These are phyloP conservation scores for Laguncularia racemosa DNA, from an alignment of 345 rosid genomes.

Conservation along the genomic window DNA sequence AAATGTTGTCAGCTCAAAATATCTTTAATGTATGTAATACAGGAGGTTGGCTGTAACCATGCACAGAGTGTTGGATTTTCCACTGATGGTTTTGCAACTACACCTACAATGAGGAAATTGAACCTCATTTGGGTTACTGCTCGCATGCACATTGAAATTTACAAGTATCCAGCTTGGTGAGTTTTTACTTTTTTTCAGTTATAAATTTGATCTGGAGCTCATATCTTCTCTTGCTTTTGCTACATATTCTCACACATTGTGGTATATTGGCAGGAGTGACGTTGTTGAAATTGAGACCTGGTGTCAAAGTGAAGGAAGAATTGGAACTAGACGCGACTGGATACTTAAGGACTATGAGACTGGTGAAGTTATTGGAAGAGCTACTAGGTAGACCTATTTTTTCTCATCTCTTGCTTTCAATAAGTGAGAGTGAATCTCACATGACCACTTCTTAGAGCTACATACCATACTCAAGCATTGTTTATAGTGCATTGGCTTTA, in stretches of 20 bases:
- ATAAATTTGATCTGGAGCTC: neutral
- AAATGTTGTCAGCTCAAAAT: too few species aligned
- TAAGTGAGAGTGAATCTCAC: neutral
- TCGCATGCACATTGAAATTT: slow-evolving; percentile 93
- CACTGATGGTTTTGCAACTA: slow-evolving; percentile 88
- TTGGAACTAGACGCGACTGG: slow-evolving; percentile 97
- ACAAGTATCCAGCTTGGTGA: slow-evolving; percentile 91
- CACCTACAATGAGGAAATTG: slow-evolving; percentile 77
- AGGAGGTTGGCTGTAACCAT: slow-evolving; percentile 97
- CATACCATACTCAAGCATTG: too few species aligned
- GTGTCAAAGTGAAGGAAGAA: slow-evolving; percentile 92
- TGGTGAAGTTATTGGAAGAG: slow-evolving; percentile 82
- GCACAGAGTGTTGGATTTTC: slow-evolving; percentile 88
- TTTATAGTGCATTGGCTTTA: too few species aligned
- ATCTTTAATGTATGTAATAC: slow-evolving; percentile 7
- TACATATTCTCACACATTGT: neutral
- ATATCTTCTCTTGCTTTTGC: neutral
- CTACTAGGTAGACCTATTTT: slow-evolving; percentile 53
- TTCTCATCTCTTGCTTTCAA: neutral
- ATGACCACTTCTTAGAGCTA: neutral
- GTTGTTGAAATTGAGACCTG: slow-evolving; percentile 94
- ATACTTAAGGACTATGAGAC: slow-evolving; percentile 56
- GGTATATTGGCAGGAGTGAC: slow-evolving; percentile 60
- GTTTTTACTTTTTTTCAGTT: slow-evolving; percentile 5
- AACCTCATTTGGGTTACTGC: slow-evolving; percentile 99